These are phyloP conservation scores for Thalassiosira sp. DNA, from an alignment of 352 stramenopile genomes.

Conservation along the genomic window DNA sequence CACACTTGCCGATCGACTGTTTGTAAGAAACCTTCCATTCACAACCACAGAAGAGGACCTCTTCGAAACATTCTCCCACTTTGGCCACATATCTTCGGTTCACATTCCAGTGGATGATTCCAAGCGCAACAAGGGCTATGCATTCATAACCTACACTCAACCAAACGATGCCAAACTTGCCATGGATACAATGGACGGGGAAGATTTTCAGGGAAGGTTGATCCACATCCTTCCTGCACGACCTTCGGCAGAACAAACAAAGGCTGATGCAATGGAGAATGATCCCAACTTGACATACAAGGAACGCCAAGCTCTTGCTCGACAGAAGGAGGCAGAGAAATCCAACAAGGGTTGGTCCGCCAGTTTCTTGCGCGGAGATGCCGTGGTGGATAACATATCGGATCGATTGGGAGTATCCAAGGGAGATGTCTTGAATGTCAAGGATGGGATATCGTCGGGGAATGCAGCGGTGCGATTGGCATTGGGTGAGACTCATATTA, in stretches of 20 bases:
- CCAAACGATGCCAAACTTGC: constrained; percentile 89
- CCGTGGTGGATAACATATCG: constrained; percentile 87
- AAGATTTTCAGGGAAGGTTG: constrained; percentile 94
- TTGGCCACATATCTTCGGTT: constrained; percentile 89
- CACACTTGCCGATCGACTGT: constrained; percentile 84
- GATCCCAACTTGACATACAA: constrained; percentile 72
- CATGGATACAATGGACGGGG: constrained; percentile 89
- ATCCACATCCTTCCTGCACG: constrained; percentile 93
- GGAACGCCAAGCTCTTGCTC: constrained; percentile 71
- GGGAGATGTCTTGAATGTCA: constrained; percentile 92
- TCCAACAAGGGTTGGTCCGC: constrained; percentile 92
- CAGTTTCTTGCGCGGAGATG: constrained; percentile 90
- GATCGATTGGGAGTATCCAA: constrained; percentile 88
- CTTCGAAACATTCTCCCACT: constrained; percentile 87
- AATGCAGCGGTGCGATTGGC: constrained; percentile 97
- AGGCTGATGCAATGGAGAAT: constrained; percentile 15
- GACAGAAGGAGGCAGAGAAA: constrained; percentile 69
- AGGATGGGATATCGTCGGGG: constrained; percentile 85
- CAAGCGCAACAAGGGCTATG: constrained; percentile 95
- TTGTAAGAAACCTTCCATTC: constrained; percentile 97
- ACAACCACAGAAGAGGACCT: constrained; percentile 95
- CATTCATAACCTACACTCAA: constrained; percentile 94
- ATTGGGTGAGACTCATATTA: constrained; percentile 96
- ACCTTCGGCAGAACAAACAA: constrained; percentile 34
- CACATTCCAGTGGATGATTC: constrained; percentile 96